These are phyloP conservation scores for Fusarium oxysporum DNA, from an alignment of 2,329 filamentous ascomycete genomes.

Conservation along the genomic window DNA sequence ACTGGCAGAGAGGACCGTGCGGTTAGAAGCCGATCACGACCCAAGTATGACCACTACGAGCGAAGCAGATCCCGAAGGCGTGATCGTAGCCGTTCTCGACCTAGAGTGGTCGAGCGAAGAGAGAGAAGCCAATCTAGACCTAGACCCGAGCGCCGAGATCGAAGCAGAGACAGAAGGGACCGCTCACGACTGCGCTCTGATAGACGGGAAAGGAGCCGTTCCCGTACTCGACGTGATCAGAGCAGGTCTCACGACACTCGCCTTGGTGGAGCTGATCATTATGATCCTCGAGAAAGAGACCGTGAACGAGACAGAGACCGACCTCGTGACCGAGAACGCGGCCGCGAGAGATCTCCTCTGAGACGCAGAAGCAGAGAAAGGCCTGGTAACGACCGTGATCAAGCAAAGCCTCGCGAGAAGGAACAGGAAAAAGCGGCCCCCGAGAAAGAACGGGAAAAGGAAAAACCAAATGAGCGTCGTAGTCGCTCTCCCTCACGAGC, in stretches of 20 bases:
- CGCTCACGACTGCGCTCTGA: conserved; percentile 45
- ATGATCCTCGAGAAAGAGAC: conserved; percentile 51
- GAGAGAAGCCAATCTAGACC: conserved; percentile 50
- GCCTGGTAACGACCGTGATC: conserved; percentile 38
- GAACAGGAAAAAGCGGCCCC: conserved; percentile 31
- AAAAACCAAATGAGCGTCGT: conserved; percentile 51
- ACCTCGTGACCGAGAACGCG: conserved; percentile 36
- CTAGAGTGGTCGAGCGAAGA: conserved; percentile 45
- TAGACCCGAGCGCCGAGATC: conserved; percentile 43
- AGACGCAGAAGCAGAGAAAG: conserved; percentile 47
- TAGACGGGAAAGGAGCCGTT: conserved; percentile 50
- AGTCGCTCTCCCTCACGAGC: conserved; percentile 60
- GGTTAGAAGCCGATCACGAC: conserved; percentile 51
- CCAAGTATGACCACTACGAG: conserved; percentile 49
- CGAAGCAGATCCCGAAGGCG: conserved; percentile 52
- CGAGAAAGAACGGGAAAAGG: conserved; percentile 16
- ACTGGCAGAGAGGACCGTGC: conserved; percentile 48
- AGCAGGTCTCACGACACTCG: conserved; percentile 47
- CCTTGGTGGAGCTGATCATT: conserved; percentile 46
- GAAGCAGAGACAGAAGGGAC: conserved; percentile 48
- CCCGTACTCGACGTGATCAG: conserved; percentile 47
- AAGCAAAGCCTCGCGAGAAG: conserved; percentile 38
- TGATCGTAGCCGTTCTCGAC: conserved; percentile 54
- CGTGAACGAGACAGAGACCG: conserved; percentile 41
- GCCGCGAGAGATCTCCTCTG: conserved; percentile 34